Evolutionary conservation across 2,329 filamentous ascomycete species (phyloP), one percentile per base, ranked within the genome.

Genomic region (Ilyonectria sp.): DNA sequence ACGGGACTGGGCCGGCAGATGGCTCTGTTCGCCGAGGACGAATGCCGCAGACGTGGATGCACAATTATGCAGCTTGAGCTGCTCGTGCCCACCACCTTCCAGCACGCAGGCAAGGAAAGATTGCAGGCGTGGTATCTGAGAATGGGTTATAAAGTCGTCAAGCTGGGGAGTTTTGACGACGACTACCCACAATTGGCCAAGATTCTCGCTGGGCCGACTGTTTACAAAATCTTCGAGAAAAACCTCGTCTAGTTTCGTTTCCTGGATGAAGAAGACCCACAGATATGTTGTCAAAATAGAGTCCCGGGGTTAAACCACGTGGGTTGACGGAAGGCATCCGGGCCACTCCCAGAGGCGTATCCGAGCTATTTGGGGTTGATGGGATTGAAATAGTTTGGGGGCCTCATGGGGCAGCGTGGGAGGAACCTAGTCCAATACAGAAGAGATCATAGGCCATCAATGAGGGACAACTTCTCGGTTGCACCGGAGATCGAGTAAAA

Each of bases 211-310:
- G 78, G 75, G 0, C 77, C 77, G 1, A 72, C 70, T 0, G 77
- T 77, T 6, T 78, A 77, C 15, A 71, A 64, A 31, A 60, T 78
- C 1, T 78, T 79, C 35, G 76, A 78, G 40, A 79, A 80, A 66
- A 44, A 33, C 23, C 60, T 74, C 10, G 29, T 37, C 19, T 53
- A 53, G 19, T 47, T 47, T 43, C 7, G 6, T 17, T 15, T 40
- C 40, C 40, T 43, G 40, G 4, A 8, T 17, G 40, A 43, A n/a
- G 15, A 7, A 6, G n/a, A n/a, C 40, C 15, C 15, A 17, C 37
- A 40, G 40, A 11, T 33, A 33, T 11, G 11, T 9, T 43, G n/a
- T 43, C 17, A 43, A 43, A 43, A 43, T 43, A 43, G 40, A 43
- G 40, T 8, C 40, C 4, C 40, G 7, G 5, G 17, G n/a, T 43